Base-by-base conservation (phyloP, 2,329 filamentous ascomycete species). In the Coniochaeta sp. region DNA sequence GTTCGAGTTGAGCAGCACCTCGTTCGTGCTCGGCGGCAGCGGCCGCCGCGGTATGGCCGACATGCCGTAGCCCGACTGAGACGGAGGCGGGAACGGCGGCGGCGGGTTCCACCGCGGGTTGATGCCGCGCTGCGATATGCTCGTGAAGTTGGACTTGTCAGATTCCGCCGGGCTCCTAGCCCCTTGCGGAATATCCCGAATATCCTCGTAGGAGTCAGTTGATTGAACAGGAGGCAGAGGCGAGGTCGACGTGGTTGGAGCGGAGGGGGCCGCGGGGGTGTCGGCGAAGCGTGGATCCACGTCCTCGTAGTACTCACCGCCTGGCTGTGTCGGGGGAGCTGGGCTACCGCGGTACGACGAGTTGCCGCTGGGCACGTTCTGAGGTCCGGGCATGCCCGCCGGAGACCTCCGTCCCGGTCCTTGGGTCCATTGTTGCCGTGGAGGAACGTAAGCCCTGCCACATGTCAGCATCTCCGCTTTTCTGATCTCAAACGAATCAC, bases 141-240 rank as follows among this genome's bases (percentile, higher is more conserved):
- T 95, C 1, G 93, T 97, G 74, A 96, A 97, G 66, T 89, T 90
- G 54, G 88, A 93, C 26, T 85, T 83, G 69, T 96, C 91, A 63
- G 89, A 93, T 67, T 87, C 84, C 32, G 87, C 85, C 34, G 90
- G 92, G 67, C 87, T 93, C 67, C 89, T 83, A 54, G 83, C 75
- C 52, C 82, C 81, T 59, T 70, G 64, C 63, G 73, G 60, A 68
- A 71, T 64, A 70, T 72, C 71, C 56, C 72, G 60, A 68, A 71
- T 64, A 71, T 72, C 71, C 57, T 72, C 70, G 65, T 72, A 71
- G 38, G 66, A 63, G 65, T 65, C 67, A 61, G 66, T 65, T 50
- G 65, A 52, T 34, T 67, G 65, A 50, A 69, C 59, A 60, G 62
- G 71, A 62, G 62, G 65, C 58, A 64, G 62, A 68, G 69, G 74